Conservation (phyloP, 768 basidiomycete genomes). For the Termitomyces sp. region DNA sequence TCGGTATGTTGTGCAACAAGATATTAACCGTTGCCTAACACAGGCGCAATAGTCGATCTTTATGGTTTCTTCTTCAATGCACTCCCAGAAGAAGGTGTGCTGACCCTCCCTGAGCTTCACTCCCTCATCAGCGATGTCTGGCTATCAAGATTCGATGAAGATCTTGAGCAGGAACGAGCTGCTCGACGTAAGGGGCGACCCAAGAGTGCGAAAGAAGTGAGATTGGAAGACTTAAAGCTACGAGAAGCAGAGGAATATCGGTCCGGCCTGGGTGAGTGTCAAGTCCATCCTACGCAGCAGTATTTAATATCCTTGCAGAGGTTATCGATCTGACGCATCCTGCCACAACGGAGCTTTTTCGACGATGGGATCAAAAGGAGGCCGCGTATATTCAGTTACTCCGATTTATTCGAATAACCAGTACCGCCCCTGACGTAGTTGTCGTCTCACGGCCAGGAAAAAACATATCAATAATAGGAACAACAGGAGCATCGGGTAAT, state of each 20-base stretch:
- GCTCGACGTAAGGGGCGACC: constrained; percentile 71
- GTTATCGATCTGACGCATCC: constrained; percentile 75
- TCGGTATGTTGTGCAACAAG: constrained; percentile 37
- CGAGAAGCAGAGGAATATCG: constrained; percentile 71
- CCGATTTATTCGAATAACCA: constrained; percentile 74
- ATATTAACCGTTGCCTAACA: constrained; percentile 8
- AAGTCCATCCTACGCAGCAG: neutral
- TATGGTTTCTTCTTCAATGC: constrained; percentile 77
- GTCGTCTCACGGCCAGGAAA: constrained; percentile 61
- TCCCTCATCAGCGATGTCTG: constrained; percentile 60
- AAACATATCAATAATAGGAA: constrained; percentile 35
- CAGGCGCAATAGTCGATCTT: constrained; percentile 48
- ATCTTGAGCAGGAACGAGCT: constrained; percentile 56
- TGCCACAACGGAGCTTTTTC: constrained; percentile 67
- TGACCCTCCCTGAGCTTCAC: constrained; percentile 68
- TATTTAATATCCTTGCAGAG: constrained; percentile 41
- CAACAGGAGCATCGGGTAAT: neutral
- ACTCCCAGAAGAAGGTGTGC: constrained; percentile 53
- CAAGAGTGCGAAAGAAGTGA: constrained; percentile 63
- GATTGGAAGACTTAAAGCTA: constrained; percentile 67
- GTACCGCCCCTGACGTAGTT: constrained; percentile 40
- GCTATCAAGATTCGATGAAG: constrained; percentile 68
- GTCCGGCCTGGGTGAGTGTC: constrained; percentile 70
- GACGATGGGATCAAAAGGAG: constrained; percentile 77
- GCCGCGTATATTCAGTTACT: constrained; percentile 66